These are phyloP conservation scores for Apophysomyces variabilis DNA, from an alignment of 371 early-diverging fungal genomes.

Conservation along the genomic window DNA sequence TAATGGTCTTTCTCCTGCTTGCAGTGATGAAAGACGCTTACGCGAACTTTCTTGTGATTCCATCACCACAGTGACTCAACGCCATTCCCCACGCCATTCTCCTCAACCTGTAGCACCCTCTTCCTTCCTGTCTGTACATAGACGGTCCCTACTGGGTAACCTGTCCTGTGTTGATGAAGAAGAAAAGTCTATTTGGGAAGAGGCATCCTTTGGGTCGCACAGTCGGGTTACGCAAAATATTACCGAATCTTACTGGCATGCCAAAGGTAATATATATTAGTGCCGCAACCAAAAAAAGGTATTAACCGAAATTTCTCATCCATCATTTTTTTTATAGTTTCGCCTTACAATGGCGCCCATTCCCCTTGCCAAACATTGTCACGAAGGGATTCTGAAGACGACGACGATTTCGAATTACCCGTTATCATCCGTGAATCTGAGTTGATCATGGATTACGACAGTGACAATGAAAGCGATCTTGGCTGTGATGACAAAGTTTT, in stretches of 20 bases:
- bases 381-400: slow-evolving; percentile 3
- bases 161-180: slow-evolving; percentile 34
- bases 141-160: background rate
- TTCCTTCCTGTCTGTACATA: slow-evolving; percentile 26
- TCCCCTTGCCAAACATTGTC: slow-evolving; percentile 11
- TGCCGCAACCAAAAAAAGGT: background rate
- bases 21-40: background rate
- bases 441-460: slow-evolving; percentile 19
- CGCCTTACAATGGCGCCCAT: slow-evolving; percentile 10
- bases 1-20: slow-evolving; percentile 1
- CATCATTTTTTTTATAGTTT: background rate
- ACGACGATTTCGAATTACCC: slow-evolving; percentile 16
- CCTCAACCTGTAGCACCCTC: slow-evolving; percentile 28
- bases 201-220: slow-evolving; percentile 1
- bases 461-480: slow-evolving; percentile 20
- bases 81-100: slow-evolving; percentile 7
- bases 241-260: slow-evolving; percentile 22
- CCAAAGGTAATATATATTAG: slow-evolving; percentile 2
- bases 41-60: slow-evolving; percentile 48
- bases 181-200: slow-evolving; percentile 14
- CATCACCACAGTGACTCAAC: slow-evolving; percentile 31
- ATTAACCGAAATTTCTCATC: background rate
- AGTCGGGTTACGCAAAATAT: slow-evolving; percentile 6
- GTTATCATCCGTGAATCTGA: slow-evolving; percentile 25
- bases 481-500: slow-evolving; percentile 18